Percentiles rank a stretch among this genome's conserved stretches.
Conservation (phyloP, 2,329 filamentous ascomycete genomes). For the Ophiosphaerella korrae region DNA sequence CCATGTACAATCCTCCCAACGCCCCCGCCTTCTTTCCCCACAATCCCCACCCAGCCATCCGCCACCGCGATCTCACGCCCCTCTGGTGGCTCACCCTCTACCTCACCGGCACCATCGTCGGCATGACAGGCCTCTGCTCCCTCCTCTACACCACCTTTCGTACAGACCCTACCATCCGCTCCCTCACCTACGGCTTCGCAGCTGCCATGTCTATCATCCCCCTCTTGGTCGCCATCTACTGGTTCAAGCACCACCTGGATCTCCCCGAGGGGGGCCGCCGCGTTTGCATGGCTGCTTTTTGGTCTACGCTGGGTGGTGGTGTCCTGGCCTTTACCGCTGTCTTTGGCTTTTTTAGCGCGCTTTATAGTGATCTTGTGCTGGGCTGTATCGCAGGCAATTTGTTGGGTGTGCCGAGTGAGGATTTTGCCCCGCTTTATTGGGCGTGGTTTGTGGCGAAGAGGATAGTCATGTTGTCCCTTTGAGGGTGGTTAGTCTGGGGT, state of each 20-base stretch:
- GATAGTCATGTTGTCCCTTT: slow-evolving; percentile 8
- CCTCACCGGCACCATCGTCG: slow-evolving; percentile 14
- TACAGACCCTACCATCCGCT: slow-evolving; percentile 11
- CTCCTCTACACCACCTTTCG: slow-evolving; percentile 15
- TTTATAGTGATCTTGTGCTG: slow-evolving; percentile 20
- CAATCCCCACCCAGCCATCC: too few species aligned
- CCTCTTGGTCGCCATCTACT: slow-evolving; percentile 10
- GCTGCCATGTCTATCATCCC: slow-evolving; percentile 10
- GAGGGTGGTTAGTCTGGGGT: not conserved
- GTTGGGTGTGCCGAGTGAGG: slow-evolving; percentile 12
- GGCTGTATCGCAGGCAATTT: slow-evolving; percentile 15
- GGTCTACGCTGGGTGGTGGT: slow-evolving; percentile 8
- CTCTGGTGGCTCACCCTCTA: slow-evolving; percentile 21
- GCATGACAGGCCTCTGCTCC: slow-evolving; percentile 16
- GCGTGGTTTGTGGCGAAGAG: slow-evolving; percentile 20
- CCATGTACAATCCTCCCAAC: not conserved
- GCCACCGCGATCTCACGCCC: not conserved
- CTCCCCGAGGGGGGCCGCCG: not conserved
- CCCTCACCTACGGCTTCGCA: slow-evolving; percentile 15
- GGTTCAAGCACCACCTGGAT: slow-evolving; percentile 12
- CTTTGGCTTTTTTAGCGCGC: slow-evolving; percentile 15
- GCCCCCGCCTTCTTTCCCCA: not conserved
- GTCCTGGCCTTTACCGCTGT: slow-evolving; percentile 7
- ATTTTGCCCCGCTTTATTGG: slow-evolving; percentile 18
- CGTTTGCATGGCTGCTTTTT: slow-evolving; percentile 1